Evolutionary conservation across 768 basidiomycete genomes (phyloP), one percentile per base, ranked within the genome.

Genomic region (Hypholoma fasciculare): DNA sequence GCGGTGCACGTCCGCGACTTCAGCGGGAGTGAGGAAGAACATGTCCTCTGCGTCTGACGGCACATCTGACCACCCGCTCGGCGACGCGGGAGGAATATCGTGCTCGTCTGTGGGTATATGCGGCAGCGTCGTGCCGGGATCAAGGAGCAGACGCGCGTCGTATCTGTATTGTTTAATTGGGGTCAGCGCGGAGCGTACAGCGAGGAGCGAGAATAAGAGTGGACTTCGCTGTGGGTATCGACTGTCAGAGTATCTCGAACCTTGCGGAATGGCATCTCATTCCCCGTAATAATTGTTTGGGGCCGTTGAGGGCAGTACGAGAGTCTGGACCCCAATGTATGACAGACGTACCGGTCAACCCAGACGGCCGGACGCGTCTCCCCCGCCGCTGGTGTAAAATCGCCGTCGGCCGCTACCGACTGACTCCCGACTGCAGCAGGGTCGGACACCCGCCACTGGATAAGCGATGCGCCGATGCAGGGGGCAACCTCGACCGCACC

Each of bases 21-120:
- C 93, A 6, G 79, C 77, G 0, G 81, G 81, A 0, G 84, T 78
- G 60, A 95, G 81, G 73, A 90, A 91, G 72, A 94, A 96, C 0
- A 83, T 88, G 63, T 96, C 93, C 73, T 95, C 94, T 4, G 84
- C 69, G 65, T 95, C 93, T 0, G 93, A 94, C 4, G 92, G 88
- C 2, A 95, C 80, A 69, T 93, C 89, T 0, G 88, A 88, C 92
- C 92, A 95, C 7, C 89, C 90, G 3, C 78, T 72, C 2, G 84
- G 82, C 0, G 86, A 84, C 20, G 68, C 71, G 1, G 79, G 68
- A 47, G 13, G 57, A 8, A 34, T 46, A n/a, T 20, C 55, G 8
- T 52, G 38, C 34, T 43, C 46, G 7, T 54, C 11, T n/a, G 48
- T 59, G 26, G 42, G 60, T 49, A 56, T 26, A 30, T 12, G 34